Evolutionary conservation across 2,329 filamentous ascomycete species (phyloP), one percentile per base, ranked within the genome.

Genomic region (Exophiala dermatitidis): DNA sequence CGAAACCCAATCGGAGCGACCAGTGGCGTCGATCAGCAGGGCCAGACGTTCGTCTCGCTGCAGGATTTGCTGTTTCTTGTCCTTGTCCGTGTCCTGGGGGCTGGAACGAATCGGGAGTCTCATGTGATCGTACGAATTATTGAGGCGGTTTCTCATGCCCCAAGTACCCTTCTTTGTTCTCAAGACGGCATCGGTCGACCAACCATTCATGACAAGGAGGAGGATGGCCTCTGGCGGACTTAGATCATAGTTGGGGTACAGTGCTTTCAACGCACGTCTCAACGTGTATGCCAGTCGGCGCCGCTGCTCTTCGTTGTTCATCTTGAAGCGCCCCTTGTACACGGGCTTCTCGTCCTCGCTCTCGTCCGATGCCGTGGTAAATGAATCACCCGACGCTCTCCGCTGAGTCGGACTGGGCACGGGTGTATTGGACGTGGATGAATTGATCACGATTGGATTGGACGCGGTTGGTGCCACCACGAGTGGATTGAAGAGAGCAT

Each of bases 1-100:
- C 5, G 54, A 54, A 32, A 33, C 45, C 51, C 54, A 60, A 30
- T 60, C 57, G 8, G 51, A 41, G 29, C 57, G 52, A 29, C 41
- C 54, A 5, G 57, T 60, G 30, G 57, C 52, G 31, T 52, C 54
- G 26, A 60, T 46, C 44, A 60, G 45, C 29, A 48, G 37, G 1
- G 57, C 57, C 6, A 60, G 54, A 36, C 57, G 52, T 46, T 60
- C 54, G 37, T 55, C 52, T 33, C 52, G 53, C 31, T 50, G n/a
- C 48, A 30, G 36, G 7, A 28, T 40, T 33, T 32, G 10, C 37
- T n/a, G 4, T 12, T 30, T 26, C 12, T 26, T 32, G 42, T 42
- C 10, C 38, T 19, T 6, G 47, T 52, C 36, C n/a, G 10, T 38
- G 38, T 41, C 38, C 12, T 1, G 2, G 12, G n/a, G 3, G 4